Base-by-base conservation (phyloP, 2,329 filamentous ascomycete species). In the Leptographium flavum region DNA sequence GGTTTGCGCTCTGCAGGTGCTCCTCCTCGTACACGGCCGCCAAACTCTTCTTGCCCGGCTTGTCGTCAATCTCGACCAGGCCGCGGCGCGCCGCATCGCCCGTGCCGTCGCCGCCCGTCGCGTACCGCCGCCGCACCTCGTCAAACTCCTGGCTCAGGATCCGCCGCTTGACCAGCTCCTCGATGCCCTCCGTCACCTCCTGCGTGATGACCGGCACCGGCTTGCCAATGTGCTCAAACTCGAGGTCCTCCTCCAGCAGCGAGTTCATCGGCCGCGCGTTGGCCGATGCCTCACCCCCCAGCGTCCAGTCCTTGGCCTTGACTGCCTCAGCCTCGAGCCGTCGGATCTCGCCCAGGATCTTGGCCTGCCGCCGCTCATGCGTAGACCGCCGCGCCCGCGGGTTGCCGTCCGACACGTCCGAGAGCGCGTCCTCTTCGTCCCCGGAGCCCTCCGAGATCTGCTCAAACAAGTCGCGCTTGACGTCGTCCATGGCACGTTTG, bases 1-100 rank as follows among this genome's bases (percentile, higher is more conserved):
- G 83, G 60, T 95, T 84, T 2, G 76, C 74, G 44, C 76, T 72
- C 58, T 84, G 81, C 50, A 90, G 69, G 61, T 94, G 86, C 54
- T 96, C 88, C 58, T 92, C 83, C 63, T 96, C 92, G 66, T 96
- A 98, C 42, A 94, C 72, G 56, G 95, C 88, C 0, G 87, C 90
- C 13, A 98, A 76, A 50, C 86, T 80, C 63, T 94, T 83, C 58
- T 83, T 77, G n/a, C 80, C 76, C 63, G 94, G 95, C 54, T 73
- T 81, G 61, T 96, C 88, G 55, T 93, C 84, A 11, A 96, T 70
- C 32, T 90, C 83, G 49, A 90, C 71, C 31, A 83, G 76, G 3
- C 85, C 85, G 50, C 86, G 77, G 27, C 82, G 76, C 4, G 75
- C 69, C 4, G 17, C 43, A 9, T 39, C 48, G 30, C 79, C 76